Percentiles rank a stretch among this genome's conserved stretches.
phyloP scores from a whole-genome alignment of 441 rosid genomes.

The Pelargonium myrrhifolium region DNA sequence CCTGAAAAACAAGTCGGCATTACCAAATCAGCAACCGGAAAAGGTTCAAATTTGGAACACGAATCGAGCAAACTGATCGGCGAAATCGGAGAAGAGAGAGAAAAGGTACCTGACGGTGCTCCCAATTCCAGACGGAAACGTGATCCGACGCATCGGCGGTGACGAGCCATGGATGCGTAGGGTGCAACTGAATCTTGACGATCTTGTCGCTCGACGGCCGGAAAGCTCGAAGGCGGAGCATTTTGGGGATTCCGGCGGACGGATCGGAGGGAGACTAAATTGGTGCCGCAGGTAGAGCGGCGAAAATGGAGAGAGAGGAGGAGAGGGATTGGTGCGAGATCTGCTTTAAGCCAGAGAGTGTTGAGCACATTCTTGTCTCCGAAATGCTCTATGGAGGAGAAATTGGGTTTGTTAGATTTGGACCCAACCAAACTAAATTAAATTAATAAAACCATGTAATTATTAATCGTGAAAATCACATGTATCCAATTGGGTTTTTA shows the following conservation, averaged over 20 bases:
- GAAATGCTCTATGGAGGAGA: neutral
- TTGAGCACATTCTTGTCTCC: slow-evolving; percentile 1
- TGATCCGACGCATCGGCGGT: slow-evolving; percentile 83
- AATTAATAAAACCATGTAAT: too few relatives aligned
- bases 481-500: too few relatives aligned
- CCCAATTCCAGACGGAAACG: slow-evolving; percentile 97
- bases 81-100: neutral
- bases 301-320: neutral
- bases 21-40: neutral
- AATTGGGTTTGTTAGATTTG: neutral
- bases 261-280: neutral
- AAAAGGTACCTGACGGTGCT: slow-evolving; percentile 61
- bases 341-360: neutral
- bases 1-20: slow-evolving; percentile 22
- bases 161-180: slow-evolving; percentile 95
- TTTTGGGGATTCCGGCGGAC: slow-evolving; percentile 13
- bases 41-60: neutral
- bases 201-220: slow-evolving; percentile 64
- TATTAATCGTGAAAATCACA: too few relatives aligned
- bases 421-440: neutral
- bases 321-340: slow-evolving; percentile 1
- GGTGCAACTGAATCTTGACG: slow-evolving; percentile 86
- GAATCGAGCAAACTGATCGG: neutral
- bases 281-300: neutral
- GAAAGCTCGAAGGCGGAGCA: slow-evolving; percentile 79